A percentile compares a stretch with the other conserved stretches of the same genome.
Evolutionary conservation across 1,139 yeast species (phyloP).

Genomic region (Lodderomyces orthopsilosis): DNA sequence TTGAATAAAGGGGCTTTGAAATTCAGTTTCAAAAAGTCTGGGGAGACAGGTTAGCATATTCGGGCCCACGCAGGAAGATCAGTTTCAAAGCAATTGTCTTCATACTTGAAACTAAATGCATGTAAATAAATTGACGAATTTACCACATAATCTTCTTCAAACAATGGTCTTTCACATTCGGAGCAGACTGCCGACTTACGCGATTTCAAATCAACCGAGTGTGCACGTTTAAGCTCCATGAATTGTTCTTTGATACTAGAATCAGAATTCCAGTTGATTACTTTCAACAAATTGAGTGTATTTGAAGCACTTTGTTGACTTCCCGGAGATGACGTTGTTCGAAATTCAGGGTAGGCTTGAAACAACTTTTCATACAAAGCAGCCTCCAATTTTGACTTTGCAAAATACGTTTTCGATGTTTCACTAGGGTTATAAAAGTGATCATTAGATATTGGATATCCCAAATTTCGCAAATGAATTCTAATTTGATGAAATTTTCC

Average conservation of each 20-base stretch:
- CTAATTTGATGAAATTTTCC: slow-evolving; percentile 82
- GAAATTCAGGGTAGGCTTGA: slow-evolving; percentile 16
- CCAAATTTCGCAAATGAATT: slow-evolving; percentile 64
- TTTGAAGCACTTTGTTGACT: slow-evolving; percentile 5
- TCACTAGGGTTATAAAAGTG: slow-evolving; percentile 44
- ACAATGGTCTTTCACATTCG: slow-evolving; percentile 44
- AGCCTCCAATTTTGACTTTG: slow-evolving; percentile 27
- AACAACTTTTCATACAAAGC: slow-evolving; percentile 26
- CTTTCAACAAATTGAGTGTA: slow-evolving; percentile 17
- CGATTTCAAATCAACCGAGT: slow-evolving; percentile 5
- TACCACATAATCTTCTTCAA: slow-evolving; percentile 17
- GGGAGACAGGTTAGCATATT: slow-evolving; percentile 2
- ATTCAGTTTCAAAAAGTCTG: neutral
- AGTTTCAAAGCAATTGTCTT: slow-evolving; percentile 26
- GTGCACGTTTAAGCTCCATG: slow-evolving; percentile 18
- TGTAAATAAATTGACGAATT: slow-evolving; percentile 50
- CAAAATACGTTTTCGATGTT: slow-evolving; percentile 10
- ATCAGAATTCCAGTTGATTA: slow-evolving; percentile 18
- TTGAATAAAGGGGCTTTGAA: neutral
- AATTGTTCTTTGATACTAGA: slow-evolving; percentile 9
- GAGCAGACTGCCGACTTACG: slow-evolving; percentile 21
- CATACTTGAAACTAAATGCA: slow-evolving; percentile 31
- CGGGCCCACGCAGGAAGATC: slow-evolving; percentile 39
- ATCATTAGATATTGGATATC: slow-evolving; percentile 71
- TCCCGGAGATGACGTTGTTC: slow-evolving; percentile 6